Percentiles rank a stretch among this genome's conserved stretches.
phyloP scores from a whole-genome alignment of 2,329 filamentous ascomycete species.

The Ceratocystis alfenasii region DNA sequence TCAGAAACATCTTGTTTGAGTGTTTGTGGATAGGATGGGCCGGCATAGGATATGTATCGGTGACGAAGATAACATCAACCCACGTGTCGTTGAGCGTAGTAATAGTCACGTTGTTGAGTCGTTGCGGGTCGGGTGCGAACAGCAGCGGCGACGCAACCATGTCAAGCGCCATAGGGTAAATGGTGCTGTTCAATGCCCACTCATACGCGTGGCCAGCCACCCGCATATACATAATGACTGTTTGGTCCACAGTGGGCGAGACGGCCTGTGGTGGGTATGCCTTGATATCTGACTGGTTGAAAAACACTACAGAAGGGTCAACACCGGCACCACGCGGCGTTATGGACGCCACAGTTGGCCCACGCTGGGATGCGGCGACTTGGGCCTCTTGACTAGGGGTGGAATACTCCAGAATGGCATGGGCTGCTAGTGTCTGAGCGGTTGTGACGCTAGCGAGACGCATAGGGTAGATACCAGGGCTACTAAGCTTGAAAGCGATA shows the following conservation, averaged over 20 bases:
- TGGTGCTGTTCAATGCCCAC: slow-evolving; percentile 42
- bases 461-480: slow-evolving; percentile 41
- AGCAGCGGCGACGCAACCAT: slow-evolving; percentile 33
- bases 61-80: slow-evolving; percentile 44
- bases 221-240: slow-evolving; percentile 35
- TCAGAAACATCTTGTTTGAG: slow-evolving; percentile 45
- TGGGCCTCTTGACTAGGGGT: slow-evolving; percentile 24
- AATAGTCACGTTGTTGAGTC: slow-evolving; percentile 37
- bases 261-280: slow-evolving; percentile 39
- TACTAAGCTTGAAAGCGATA: slow-evolving; percentile 37
- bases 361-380: slow-evolving; percentile 31
- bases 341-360: slow-evolving; percentile 28
- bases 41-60: slow-evolving; percentile 35
- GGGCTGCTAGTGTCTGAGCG: slow-evolving; percentile 44
- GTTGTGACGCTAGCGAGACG: slow-evolving; percentile 39
- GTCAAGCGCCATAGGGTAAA: slow-evolving; percentile 33
- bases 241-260: slow-evolving; percentile 34
- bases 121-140: slow-evolving; percentile 31
- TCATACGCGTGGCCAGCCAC: slow-evolving; percentile 36
- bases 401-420: slow-evolving; percentile 36
- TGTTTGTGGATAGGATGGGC: slow-evolving; percentile 54
- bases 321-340: slow-evolving; percentile 27
- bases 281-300: slow-evolving; percentile 34
- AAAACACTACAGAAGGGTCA: slow-evolving; percentile 30
- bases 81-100: slow-evolving; percentile 37